Evolutionary conservation across 2,329 filamentous ascomycete genomes (phyloP).

Genomic region (Alternaria sp.): DNA sequence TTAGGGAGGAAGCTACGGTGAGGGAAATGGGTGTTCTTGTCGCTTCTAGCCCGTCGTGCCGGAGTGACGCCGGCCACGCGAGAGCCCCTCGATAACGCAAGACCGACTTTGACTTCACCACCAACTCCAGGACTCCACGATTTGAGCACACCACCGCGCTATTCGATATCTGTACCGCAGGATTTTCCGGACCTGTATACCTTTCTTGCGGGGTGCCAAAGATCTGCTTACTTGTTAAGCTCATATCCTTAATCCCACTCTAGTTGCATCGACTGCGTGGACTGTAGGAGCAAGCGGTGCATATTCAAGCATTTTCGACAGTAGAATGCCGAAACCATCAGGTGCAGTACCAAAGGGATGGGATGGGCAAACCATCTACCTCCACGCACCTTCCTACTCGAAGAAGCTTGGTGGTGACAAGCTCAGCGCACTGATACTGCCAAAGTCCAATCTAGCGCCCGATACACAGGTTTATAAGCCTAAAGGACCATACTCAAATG

Average conservation of each 20-base stretch:
- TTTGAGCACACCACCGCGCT: neutral
- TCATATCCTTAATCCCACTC: neutral
- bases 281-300: neutral
- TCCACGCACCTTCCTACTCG: conserved; percentile 44
- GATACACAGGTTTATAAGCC: conserved; percentile 24
- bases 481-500: conserved; percentile 45
- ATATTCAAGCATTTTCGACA: neutral
- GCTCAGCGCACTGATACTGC: conserved; percentile 30
- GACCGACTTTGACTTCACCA: neutral
- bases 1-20: neutral
- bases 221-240: neutral
- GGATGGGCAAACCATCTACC: conserved; percentile 38
- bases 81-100: conserved; percentile 3
- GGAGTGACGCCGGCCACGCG: conserved; percentile 13
- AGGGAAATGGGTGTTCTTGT: conserved; percentile 5
- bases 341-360: conserved; percentile 42
- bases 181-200: neutral
- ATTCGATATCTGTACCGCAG: neutral
- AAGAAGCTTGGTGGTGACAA: conserved; percentile 39
- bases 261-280: neutral
- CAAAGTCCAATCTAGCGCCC: conserved; percentile 28
- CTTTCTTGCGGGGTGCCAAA: neutral
- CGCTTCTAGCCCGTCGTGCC: conserved; percentile 6
- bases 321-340: conserved; percentile 9
- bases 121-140: neutral